Evolutionary conservation across 148 eudicot genomes (phyloP).

Genomic region (Rhododendron simsii): DNA sequence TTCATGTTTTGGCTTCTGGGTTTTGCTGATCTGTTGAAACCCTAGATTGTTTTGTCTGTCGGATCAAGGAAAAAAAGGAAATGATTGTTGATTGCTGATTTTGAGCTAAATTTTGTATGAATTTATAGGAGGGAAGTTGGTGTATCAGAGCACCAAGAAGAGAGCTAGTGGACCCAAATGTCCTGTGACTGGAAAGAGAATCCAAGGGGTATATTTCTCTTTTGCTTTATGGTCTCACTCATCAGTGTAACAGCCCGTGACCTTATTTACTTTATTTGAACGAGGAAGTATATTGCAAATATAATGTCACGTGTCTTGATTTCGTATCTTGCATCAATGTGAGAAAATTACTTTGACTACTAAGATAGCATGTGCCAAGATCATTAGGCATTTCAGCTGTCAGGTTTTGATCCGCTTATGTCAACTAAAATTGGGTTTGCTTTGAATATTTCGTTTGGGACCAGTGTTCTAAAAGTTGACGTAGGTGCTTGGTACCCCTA

Average conservation of each 20-base stretch:
- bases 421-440: background rate
- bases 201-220: slow-evolving; percentile 41
- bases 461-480: background rate
- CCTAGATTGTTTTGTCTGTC: background rate
- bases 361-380: background rate
- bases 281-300: background rate
- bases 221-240: background rate
- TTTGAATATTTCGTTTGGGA: background rate
- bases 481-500: background rate
- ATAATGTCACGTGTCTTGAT: background rate
- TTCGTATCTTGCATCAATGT: background rate
- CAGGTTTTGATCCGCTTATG: background rate
- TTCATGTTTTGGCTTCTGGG: background rate
- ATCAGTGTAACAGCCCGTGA: background rate
- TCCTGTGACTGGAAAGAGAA: slow-evolving; percentile 53
- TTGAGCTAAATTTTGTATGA: slow-evolving; percentile 1
- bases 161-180: slow-evolving; percentile 62
- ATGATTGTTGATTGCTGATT: slow-evolving; percentile 3
- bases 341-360: background rate
- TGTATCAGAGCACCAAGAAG: slow-evolving; percentile 56
- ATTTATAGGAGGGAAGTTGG: slow-evolving; percentile 45
- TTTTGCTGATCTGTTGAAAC: background rate
- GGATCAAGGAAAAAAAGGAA: background rate
- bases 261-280: background rate
- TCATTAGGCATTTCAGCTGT: background rate